Conservation (phyloP, 2,329 filamentous ascomycete species). For the Cadophora sp. region DNA sequence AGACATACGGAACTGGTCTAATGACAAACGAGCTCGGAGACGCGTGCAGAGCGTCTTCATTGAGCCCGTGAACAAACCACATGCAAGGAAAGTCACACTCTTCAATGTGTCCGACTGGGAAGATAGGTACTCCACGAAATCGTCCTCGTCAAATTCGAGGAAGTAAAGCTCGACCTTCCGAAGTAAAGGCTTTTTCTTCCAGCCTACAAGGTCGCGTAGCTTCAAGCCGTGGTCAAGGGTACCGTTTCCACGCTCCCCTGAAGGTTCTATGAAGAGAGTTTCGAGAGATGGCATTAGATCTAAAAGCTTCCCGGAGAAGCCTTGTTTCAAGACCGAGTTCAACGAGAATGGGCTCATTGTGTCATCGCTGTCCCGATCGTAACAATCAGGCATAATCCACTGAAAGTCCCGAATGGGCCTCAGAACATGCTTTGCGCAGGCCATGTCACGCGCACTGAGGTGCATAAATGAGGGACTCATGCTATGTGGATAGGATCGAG, state of each 20-base stretch:
- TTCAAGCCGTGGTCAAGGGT: slow-evolving; percentile 7
- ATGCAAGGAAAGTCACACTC: background rate
- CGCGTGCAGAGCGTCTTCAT: slow-evolving; percentile 14
- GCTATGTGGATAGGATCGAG: slow-evolving; percentile 8
- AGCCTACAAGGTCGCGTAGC: background rate
- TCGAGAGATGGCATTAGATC: slow-evolving; percentile 9
- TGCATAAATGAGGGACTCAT: slow-evolving; percentile 3
- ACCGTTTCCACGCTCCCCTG: background rate
- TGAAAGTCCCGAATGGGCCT: background rate
- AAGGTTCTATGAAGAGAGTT: background rate
- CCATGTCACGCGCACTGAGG: background rate
- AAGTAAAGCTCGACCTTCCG: background rate
- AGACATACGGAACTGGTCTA: background rate
- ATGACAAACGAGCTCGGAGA: background rate
- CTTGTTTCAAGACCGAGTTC: background rate
- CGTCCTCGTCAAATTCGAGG: slow-evolving; percentile 4
- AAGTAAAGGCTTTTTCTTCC: background rate
- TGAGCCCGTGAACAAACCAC: background rate
- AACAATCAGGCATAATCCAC: slow-evolving; percentile 11
- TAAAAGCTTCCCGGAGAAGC: background rate
- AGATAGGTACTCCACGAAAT: slow-evolving; percentile 6
- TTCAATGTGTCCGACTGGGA: slow-evolving; percentile 6
- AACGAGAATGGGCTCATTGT: background rate
- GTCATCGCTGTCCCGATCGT: background rate
- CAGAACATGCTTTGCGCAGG: background rate